Conservation (phyloP, 78 protist species). For the Carpediemonas membranifera region DNA sequence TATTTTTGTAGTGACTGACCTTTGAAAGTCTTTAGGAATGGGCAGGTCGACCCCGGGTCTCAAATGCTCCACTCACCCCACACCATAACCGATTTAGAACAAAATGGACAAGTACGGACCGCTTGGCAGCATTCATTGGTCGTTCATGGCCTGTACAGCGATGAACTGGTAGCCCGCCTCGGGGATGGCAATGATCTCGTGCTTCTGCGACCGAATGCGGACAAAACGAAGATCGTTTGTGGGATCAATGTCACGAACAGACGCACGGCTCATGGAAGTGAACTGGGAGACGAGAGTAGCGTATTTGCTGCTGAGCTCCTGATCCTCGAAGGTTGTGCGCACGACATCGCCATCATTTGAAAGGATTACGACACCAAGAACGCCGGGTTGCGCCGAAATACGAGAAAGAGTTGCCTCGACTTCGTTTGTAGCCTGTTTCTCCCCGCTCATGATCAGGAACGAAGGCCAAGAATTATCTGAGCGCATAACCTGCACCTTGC, state of each 20-base stretch:
- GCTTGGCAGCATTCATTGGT: too few species aligned
- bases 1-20: too few species aligned
- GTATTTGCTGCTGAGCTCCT: background rate
- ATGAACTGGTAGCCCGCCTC: background rate
- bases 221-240: background rate
- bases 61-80: too few species aligned
- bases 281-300: background rate
- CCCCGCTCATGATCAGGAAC: too few species aligned
- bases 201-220: background rate
- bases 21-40: too few species aligned
- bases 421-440: too few species aligned
- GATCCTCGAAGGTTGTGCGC: background rate
- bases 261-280: background rate
- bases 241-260: background rate
- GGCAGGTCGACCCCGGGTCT: too few species aligned
- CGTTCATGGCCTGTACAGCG: too few species aligned
- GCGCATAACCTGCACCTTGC: too few species aligned
- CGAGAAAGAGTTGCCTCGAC: background rate
- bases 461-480: too few species aligned
- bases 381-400: background rate
- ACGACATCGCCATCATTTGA: background rate
- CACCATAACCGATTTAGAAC: too few species aligned
- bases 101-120: too few species aligned
- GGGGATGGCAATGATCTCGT: background rate
- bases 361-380: background rate